Evolutionary conservation across 495 filamentous ascomycete species (phyloP), one percentile per base, ranked within the genome.

Genomic region (Hyaloscypha variabilis): DNA sequence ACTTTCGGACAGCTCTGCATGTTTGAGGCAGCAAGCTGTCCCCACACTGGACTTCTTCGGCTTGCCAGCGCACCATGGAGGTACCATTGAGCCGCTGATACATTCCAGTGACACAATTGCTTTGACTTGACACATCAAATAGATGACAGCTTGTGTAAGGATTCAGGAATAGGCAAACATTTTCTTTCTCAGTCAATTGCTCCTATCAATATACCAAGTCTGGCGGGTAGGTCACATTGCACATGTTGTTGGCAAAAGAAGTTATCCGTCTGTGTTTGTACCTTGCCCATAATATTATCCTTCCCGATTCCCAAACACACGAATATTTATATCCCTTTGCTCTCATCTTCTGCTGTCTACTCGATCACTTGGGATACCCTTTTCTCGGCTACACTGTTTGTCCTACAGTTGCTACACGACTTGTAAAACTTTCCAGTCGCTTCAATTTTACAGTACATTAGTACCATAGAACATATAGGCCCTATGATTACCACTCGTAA

Each of bases 211-310:
- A 42, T 17, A 25, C 1, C 19, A 25, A 54, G 8, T 34, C 31
- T 3, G 31, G 31, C 13, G 10, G 6, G 51, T 13, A 3, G 21
- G 1, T 28, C 25, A 54, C 19, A 54, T 25, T 54, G 14, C 51
- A 54, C 51, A 25, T 25, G 51, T 25, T 54, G 51, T 25, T 54
- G 34, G 29, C 57, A 60, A 2, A 13, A n/a, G 1, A 6, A 24
- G 6, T 23, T 46, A 36, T 19, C 34, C 19, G 57, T 60, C 17
- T 19, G 30, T 60, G 57, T 60, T 46, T 60, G 57, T 39, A 54
- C 21, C 51, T 25, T 28, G 21, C 25, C 17, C 39, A 46, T 46
- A 14, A 11, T 14, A 3, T 46, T 14, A 17, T 46, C 2, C 3
- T 14, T 46, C 39, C 39, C 39, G 17, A 46, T 46, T 1, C 19